Conservation (phyloP, 192 early-diverging fungal genomes). For the Coemansia pectinata region DNA sequence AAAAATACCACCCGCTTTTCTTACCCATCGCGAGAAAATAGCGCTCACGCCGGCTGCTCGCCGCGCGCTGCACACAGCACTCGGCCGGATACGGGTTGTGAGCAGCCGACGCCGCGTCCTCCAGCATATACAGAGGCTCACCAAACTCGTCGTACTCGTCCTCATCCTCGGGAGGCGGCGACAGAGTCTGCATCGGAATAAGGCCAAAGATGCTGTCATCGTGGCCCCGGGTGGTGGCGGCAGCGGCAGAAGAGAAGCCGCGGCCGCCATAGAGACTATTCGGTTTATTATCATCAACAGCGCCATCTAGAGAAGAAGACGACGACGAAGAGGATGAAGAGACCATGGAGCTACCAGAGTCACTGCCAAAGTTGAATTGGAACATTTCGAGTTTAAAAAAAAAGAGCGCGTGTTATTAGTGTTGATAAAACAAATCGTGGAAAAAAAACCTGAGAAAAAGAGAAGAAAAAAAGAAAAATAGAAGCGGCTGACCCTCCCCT, state of each 20-base stretch:
- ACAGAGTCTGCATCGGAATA: not conserved
- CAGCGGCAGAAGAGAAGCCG: slow-evolving; percentile 13
- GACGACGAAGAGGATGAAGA: not conserved
- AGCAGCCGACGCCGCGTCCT: not conserved
- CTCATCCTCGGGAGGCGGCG: not conserved
- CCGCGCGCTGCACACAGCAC: slow-evolving; percentile 50
- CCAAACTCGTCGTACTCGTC: slow-evolving; percentile 4
- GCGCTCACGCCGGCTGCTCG: slow-evolving; percentile 42
- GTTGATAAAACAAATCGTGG: not conserved
- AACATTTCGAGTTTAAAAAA: not conserved
- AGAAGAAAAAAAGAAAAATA: not conserved
- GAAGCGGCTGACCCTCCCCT: not conserved
- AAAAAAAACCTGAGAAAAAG: not conserved
- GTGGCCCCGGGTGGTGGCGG: not conserved
- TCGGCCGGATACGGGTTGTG: slow-evolving; percentile 26
- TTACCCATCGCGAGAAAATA: slow-evolving; percentile 57
- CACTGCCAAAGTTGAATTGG: slow-evolving; percentile 5
- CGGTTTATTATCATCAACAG: slow-evolving; percentile 46
- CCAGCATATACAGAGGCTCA: slow-evolving; percentile 13
- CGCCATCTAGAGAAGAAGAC: slow-evolving; percentile 4
- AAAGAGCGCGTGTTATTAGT: not conserved
- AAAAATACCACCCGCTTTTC: slow-evolving; percentile 59
- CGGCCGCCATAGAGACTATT: slow-evolving; percentile 52
- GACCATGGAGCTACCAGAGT: slow-evolving; percentile 5
- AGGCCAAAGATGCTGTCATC: not conserved